phyloP scores from a whole-genome alignment of 1,139 yeast genomes.

The Saccharomycopsis crataegensis region DNA sequence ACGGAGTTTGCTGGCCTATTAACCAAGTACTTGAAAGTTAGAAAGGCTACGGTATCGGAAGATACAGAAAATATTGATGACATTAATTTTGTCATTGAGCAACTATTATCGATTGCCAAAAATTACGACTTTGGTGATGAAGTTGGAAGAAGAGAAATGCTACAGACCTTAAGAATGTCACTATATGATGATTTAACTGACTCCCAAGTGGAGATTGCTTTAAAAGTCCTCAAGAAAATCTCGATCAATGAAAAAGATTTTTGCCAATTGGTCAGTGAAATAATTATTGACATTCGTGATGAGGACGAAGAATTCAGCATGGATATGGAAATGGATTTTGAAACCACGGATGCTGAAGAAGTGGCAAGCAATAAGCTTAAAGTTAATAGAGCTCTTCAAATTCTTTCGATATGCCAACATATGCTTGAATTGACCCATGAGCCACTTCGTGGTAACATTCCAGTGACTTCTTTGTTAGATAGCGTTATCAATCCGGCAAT shows the following conservation, averaged over 20 bases:
- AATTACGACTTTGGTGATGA: constrained; percentile 87
- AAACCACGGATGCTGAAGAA: constrained; percentile 21
- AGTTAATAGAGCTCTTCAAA: constrained; percentile 39
- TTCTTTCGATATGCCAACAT: constrained; percentile 63
- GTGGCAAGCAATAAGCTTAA: constrained; percentile 13
- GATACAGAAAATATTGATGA: constrained; percentile 41
- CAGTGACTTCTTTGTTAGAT: constrained; percentile 65
- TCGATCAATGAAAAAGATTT: constrained; percentile 81
- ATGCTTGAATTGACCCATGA: constrained; percentile 63
- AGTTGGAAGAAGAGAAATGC: constrained; percentile 78
- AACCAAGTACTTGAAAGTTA: constrained; percentile 43
- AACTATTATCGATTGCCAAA: constrained; percentile 58
- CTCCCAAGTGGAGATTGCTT: constrained; percentile 45
- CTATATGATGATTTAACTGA: constrained; percentile 51
- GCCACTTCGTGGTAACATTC: constrained; percentile 57
- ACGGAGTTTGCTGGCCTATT: constrained; percentile 58
- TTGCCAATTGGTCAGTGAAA: constrained; percentile 76
- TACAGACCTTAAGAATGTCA: constrained; percentile 60
- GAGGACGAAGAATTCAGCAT: constrained; percentile 37
- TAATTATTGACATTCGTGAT: constrained; percentile 78
- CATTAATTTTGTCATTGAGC: constrained; percentile 68
- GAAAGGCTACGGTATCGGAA: constrained; percentile 28
- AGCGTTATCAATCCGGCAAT: constrained; percentile 83
- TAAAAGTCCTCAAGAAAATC: constrained; percentile 59
- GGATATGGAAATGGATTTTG: constrained; percentile 17